phyloP scores from a whole-genome alignment of 2,329 filamentous ascomycete genomes.

The Claviceps maximensis region DNA sequence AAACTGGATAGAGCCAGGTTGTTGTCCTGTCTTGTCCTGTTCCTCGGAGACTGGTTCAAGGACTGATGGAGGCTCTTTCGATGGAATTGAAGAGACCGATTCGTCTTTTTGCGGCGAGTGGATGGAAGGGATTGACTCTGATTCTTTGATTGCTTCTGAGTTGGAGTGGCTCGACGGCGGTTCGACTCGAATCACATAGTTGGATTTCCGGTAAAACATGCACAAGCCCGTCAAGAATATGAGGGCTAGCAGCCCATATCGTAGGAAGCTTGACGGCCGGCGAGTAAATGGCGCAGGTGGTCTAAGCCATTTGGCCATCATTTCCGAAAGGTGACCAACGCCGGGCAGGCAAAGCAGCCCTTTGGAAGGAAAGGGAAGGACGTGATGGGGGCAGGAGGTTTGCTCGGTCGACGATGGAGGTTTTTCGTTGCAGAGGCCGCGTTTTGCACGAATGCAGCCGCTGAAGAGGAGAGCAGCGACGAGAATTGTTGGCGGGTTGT shows the following conservation, averaged over 20 bases:
- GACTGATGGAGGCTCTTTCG: background rate
- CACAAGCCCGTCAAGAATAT: constrained; percentile 22
- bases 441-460: background rate
- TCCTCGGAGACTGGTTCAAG: background rate
- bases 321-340: background rate
- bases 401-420: background rate
- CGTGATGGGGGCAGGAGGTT: background rate
- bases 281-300: constrained; percentile 5
- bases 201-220: constrained; percentile 13
- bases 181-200: background rate
- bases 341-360: background rate
- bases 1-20: constrained; percentile 1
- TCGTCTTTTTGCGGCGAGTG: background rate
- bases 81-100: background rate
- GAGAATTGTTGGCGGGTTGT: background rate
- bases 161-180: background rate
- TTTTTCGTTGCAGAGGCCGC: too few relatives aligned
- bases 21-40: constrained; percentile 1
- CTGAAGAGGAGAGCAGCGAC: too few relatives aligned
- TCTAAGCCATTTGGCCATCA: constrained; percentile 7
- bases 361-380: background rate
- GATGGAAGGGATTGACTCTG: background rate
- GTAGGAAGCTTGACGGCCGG: constrained; percentile 26
- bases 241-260: constrained; percentile 25
- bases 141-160: background rate